These are phyloP conservation scores for Aspergillus ochraceus DNA, from an alignment of 2,329 filamentous ascomycete species.

Conservation along the genomic window DNA sequence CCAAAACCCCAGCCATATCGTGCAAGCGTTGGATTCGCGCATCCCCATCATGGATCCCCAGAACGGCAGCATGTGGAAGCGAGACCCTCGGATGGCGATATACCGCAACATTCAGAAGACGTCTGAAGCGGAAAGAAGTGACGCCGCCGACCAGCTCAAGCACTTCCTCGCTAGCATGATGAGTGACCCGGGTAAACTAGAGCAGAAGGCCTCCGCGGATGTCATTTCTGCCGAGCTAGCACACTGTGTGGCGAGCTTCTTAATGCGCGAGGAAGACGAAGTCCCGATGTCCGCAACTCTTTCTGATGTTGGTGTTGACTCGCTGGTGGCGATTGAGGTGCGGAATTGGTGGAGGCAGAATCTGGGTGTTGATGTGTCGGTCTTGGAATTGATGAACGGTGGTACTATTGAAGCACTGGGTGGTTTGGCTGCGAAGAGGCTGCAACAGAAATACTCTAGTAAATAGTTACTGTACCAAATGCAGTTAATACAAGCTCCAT, in stretches of 20 bases:
- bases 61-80: background rate
- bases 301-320: slow-evolving; percentile 11
- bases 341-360: slow-evolving; percentile 17
- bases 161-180: background rate
- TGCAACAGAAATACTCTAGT: background rate
- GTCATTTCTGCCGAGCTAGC: background rate
- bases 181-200: background rate
- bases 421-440: background rate
- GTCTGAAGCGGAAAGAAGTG: background rate
- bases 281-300: slow-evolving; percentile 5
- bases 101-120: background rate
- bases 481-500: too few species aligned
- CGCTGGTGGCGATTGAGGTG: slow-evolving; percentile 20
- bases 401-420: background rate
- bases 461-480: background rate
- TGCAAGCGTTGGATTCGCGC: background rate
- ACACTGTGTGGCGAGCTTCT: background rate
- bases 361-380: slow-evolving; percentile 1
- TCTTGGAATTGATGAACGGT: slow-evolving; percentile 11
- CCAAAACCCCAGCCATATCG: background rate
- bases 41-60: background rate
- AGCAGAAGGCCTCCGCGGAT: background rate
- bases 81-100: background rate
- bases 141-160: background rate
- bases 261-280: background rate